These are phyloP conservation scores for Pascua sp. DNA, from an alignment of 1,284 basidiomycete species.

Conservation along the genomic window DNA sequence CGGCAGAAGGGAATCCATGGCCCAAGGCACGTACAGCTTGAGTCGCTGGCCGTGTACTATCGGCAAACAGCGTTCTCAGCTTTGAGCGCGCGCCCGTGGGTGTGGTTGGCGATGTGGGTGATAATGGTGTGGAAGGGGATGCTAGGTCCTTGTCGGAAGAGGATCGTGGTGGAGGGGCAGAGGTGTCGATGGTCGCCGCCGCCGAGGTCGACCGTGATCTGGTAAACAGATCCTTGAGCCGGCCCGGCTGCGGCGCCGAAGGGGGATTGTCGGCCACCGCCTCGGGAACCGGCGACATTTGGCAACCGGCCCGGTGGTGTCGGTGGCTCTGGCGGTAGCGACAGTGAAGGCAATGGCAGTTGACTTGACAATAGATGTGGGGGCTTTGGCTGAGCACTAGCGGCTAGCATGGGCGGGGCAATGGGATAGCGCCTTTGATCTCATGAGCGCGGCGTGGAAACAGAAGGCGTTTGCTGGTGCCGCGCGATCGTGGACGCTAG, in stretches of 20 bases:
- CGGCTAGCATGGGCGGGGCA: slow-evolving; percentile 1
- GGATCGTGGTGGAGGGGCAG: too few species aligned
- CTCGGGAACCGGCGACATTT: slow-evolving; percentile 8
- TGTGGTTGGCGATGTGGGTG: neutral
- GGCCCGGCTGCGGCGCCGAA: neutral
- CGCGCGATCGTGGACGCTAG: too few species aligned
- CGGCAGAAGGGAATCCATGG: slow-evolving; percentile 4
- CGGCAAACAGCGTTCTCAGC: neutral
- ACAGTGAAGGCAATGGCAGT: neutral
- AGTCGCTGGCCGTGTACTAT: slow-evolving; percentile 1
- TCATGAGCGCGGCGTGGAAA: too few species aligned
- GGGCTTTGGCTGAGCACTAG: slow-evolving; percentile 4
- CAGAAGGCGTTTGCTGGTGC: too few species aligned
- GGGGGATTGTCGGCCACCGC: slow-evolving; percentile 1
- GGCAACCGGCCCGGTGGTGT: neutral
- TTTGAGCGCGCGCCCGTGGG: neutral
- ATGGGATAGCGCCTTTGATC: too few species aligned
- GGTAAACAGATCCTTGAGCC: neutral
- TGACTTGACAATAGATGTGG: neutral
- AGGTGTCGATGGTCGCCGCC: too few species aligned
- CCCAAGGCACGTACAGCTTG: slow-evolving; percentile 2
- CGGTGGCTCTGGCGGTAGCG: neutral
- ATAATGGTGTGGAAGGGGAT: neutral
- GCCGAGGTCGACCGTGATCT: neutral
- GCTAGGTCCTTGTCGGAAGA: neutral